These are phyloP conservation scores for Yarrowia hollandica DNA, from an alignment of 805 yeast species.

Conservation along the genomic window DNA sequence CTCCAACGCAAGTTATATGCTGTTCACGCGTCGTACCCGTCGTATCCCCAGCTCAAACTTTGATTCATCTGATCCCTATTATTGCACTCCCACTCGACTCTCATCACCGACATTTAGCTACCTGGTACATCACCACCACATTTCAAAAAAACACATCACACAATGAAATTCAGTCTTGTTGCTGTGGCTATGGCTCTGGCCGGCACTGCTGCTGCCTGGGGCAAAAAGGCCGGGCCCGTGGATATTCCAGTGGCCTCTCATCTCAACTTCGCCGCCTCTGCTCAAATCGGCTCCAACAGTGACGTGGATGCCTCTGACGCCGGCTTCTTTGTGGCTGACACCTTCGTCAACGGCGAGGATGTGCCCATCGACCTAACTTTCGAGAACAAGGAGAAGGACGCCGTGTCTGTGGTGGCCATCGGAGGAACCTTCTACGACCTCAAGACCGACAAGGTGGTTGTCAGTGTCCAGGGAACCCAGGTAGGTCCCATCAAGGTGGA, in stretches of 20 bases:
- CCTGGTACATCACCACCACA: not conserved
- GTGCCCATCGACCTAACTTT: constrained; percentile 35
- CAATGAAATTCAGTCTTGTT: constrained; percentile 18
- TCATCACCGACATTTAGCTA: not conserved
- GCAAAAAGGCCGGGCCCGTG: constrained; percentile 19
- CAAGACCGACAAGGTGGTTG: constrained; percentile 28
- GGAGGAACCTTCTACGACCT: constrained; percentile 35
- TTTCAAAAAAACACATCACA: not conserved
- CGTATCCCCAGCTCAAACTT: too few relatives aligned
- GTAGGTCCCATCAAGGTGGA: constrained; percentile 54
- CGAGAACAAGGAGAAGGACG: constrained; percentile 36
- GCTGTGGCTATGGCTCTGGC: constrained; percentile 21
- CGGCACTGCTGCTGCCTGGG: constrained; percentile 16
- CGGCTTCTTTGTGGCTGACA: constrained; percentile 27
- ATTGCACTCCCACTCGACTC: not conserved
- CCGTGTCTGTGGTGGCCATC: constrained; percentile 35
- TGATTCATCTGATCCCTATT: too few relatives aligned
- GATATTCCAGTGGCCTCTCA: constrained; percentile 23
- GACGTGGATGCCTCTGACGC: constrained; percentile 15
- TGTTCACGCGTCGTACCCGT: too few relatives aligned
- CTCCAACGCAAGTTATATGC: too few relatives aligned
- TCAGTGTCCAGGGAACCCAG: constrained; percentile 38
- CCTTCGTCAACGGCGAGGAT: constrained; percentile 36
- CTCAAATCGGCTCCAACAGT: not conserved
- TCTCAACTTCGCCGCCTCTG: not conserved